Conservation (phyloP, 192 early-diverging fungal species). For the Linnemannia exigua region DNA sequence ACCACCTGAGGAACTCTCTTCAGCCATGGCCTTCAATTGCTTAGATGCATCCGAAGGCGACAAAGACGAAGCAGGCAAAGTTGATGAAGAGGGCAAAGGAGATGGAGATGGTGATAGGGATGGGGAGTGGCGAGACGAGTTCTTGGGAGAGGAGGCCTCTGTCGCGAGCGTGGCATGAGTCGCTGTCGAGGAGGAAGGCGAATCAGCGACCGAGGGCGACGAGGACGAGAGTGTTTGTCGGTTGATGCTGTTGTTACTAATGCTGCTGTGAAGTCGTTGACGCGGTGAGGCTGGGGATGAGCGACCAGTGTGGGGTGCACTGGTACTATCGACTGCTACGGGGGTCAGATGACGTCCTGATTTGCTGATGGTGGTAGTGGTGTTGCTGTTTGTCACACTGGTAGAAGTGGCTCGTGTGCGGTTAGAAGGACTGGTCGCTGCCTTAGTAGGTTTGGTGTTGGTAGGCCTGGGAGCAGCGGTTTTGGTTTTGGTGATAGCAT, state of each 20-base stretch:
- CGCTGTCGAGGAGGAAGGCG: neutral
- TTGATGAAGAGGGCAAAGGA: neutral
- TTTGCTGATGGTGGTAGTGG: neutral
- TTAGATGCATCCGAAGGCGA: neutral
- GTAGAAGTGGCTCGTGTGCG: neutral
- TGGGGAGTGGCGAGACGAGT: neutral
- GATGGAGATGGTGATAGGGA: neutral
- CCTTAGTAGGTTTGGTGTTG: neutral
- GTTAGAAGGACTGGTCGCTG: neutral
- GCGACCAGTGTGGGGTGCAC: neutral
- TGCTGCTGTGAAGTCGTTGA: slow-evolving; percentile 1
- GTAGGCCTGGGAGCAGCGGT: neutral
- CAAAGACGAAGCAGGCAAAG: neutral
- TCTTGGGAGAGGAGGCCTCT: neutral
- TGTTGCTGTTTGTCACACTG: slow-evolving; percentile 1
- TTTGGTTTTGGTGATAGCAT: slow-evolving; percentile 17
- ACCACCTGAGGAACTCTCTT: neutral
- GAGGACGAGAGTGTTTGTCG: neutral
- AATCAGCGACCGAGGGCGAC: neutral
- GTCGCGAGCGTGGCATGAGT: neutral
- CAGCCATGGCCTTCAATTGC: neutral
- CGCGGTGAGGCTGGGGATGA: neutral
- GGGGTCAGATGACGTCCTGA: slow-evolving; percentile 2
- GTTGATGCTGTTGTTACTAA: slow-evolving; percentile 8
- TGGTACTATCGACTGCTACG: neutral